Conservation (phyloP, 768 basidiomycete species). For the Pisolithus orientalis region DNA sequence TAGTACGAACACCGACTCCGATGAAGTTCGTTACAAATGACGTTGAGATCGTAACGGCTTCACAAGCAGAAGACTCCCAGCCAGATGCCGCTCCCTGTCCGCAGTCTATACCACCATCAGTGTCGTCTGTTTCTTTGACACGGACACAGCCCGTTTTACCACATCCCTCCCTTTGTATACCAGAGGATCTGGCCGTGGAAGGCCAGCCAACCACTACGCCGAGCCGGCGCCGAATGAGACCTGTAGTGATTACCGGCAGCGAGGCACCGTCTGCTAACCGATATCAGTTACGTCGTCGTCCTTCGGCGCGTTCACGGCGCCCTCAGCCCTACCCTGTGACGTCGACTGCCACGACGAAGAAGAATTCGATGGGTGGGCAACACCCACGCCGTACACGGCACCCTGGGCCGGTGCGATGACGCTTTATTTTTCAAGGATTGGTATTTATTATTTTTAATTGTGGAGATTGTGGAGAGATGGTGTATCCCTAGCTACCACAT, state of each 20-base stretch:
- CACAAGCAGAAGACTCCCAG: constrained; percentile 28
- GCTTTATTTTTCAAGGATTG: constrained; percentile 2
- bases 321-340: constrained; percentile 6
- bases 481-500: neutral
- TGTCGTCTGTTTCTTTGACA: neutral
- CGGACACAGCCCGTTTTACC: neutral
- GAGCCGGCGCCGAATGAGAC: neutral
- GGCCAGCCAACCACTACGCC: neutral
- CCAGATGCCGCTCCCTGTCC: neutral
- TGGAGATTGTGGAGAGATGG: constrained; percentile 2
- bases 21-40: constrained; percentile 25
- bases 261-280: constrained; percentile 12
- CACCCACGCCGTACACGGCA: neutral
- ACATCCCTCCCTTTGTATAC: neutral
- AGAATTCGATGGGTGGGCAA: constrained; percentile 5
- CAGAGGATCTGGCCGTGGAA: constrained; percentile 1
- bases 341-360: constrained; percentile 6
- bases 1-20: constrained; percentile 41
- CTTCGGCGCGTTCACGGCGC: constrained; percentile 13
- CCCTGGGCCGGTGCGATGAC: neutral
- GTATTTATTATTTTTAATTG: constrained; percentile 33
- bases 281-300: constrained; percentile 26
- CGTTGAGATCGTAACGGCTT: constrained; percentile 28
- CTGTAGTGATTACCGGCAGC: neutral
- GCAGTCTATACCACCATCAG: neutral